phyloP scores from a whole-genome alignment of 495 filamentous ascomycete genomes.

The Aspergillus olivimuriae region DNA sequence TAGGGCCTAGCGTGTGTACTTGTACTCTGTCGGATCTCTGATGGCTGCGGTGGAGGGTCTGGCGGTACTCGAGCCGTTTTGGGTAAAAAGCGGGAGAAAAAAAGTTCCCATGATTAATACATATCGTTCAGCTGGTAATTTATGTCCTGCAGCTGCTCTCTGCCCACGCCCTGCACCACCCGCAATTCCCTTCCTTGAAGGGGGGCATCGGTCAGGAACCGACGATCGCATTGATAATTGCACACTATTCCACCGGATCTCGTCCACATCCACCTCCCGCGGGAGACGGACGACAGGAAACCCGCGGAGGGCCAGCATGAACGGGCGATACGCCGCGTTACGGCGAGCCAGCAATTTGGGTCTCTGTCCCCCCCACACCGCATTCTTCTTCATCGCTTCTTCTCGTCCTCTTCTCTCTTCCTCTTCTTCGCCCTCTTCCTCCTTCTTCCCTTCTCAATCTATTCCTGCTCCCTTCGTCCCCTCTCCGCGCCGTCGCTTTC shows the following conservation, averaged over 20 bases:
- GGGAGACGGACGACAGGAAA: no score
- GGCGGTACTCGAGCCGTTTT: not conserved
- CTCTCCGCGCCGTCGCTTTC: slow-evolving; percentile 7
- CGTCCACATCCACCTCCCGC: not conserved
- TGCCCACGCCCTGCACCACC: no score
- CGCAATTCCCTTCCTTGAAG: no score
- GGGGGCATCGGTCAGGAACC: no score
- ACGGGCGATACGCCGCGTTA: not conserved
- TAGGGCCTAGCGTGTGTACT: no score
- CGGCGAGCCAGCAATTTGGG: not conserved
- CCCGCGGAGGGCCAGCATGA: no score
- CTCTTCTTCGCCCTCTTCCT: slow-evolving; percentile 7
- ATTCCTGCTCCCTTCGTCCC: slow-evolving; percentile 10
- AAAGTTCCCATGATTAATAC: no score
- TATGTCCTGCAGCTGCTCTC: no score
- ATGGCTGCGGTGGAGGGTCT: no score
- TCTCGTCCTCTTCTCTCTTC: slow-evolving; percentile 10
- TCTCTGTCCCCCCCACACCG: slow-evolving; percentile 19
- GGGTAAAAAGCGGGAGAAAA: not conserved
- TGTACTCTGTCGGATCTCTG: not conserved
- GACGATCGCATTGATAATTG: no score
- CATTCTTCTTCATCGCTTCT: slow-evolving; percentile 15
- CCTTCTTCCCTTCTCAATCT: not conserved
- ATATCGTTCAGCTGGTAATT: no score
- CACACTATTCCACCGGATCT: no score